phyloP scores from a whole-genome alignment of 1,139 yeast species.

The Pneumocystis oryctolagi region DNA sequence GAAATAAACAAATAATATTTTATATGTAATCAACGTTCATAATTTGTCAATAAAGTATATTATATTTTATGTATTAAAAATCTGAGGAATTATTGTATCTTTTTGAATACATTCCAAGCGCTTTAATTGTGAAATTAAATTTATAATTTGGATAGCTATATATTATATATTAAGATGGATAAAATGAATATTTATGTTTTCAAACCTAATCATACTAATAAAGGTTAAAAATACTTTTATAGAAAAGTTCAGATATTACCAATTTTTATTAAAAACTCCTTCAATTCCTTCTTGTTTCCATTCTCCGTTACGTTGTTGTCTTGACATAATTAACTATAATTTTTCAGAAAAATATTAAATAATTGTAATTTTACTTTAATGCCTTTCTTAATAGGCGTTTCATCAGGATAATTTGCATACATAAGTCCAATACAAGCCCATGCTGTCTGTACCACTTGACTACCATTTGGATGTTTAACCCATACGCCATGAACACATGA shows the following conservation, averaged over 20 bases:
- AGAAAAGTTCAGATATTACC: constrained; percentile 18
- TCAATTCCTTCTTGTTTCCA: constrained; percentile 78
- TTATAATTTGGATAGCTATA: constrained; percentile 66
- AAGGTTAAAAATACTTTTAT: neutral
- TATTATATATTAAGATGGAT: neutral
- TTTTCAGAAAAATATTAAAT: neutral
- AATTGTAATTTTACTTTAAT: constrained; percentile 23
- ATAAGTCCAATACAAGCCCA: constrained; percentile 82
- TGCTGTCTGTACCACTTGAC: constrained; percentile 77
- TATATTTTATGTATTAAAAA: neutral
- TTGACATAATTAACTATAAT: constrained; percentile 37
- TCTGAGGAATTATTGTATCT: neutral
- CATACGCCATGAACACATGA: constrained; percentile 40
- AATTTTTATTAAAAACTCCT: constrained; percentile 89
- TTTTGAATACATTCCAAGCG: constrained; percentile 55
- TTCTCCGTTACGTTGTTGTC: constrained; percentile 67
- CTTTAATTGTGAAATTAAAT: constrained; percentile 81
- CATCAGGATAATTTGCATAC: constrained; percentile 66
- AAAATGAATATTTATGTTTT: neutral
- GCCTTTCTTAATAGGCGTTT: constrained; percentile 47
- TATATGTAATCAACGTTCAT: neutral
- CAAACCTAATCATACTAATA: constrained; percentile 44
- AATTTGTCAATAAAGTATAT: neutral
- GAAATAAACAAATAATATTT: neutral
- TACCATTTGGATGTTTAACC: constrained; percentile 40